phyloP scores from a whole-genome alignment of 202 grass and related monocot genomes.

The Panicum virgatum region DNA sequence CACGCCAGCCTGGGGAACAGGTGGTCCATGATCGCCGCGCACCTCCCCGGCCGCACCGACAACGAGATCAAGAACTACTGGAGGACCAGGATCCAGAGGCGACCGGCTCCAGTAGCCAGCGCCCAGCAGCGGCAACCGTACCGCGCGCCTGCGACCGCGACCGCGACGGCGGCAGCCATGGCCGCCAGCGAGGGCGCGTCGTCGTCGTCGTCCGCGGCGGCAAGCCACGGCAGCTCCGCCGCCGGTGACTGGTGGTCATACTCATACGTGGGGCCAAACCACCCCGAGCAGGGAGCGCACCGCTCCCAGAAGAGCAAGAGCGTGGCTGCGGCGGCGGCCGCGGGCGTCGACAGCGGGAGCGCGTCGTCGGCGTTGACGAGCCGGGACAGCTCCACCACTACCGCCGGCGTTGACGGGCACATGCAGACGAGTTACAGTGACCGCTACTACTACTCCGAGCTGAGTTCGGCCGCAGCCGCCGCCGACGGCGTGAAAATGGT shows the following conservation, averaged over 20 bases:
- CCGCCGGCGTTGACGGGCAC: background rate
- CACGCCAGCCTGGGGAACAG: constrained; percentile 49
- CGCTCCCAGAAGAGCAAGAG: background rate
- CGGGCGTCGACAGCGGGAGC: background rate
- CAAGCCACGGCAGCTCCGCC: background rate
- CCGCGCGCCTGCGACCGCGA: background rate
- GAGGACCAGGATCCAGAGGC: constrained; percentile 55
- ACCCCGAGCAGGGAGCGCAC: background rate
- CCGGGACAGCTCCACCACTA: background rate
- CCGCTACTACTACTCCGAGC: constrained; percentile 8
- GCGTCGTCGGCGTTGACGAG: background rate
- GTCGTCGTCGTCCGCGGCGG: background rate
- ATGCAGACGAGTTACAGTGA: background rate
- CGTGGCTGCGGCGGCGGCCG: too few species aligned
- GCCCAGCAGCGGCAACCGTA: background rate
- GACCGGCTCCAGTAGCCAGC: background rate
- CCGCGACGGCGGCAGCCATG: background rate
- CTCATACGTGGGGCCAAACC: background rate
- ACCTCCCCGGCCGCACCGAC: constrained; percentile 58
- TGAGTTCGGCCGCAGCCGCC: background rate
- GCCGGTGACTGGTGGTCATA: background rate
- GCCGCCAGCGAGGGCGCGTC: background rate
- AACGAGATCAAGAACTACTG: constrained; percentile 73
- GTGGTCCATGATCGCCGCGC: constrained; percentile 56
- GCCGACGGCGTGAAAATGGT: background rate